Conservation (phyloP, 1,284 basidiomycete species). For the Malassezia vespertilionis region DNA sequence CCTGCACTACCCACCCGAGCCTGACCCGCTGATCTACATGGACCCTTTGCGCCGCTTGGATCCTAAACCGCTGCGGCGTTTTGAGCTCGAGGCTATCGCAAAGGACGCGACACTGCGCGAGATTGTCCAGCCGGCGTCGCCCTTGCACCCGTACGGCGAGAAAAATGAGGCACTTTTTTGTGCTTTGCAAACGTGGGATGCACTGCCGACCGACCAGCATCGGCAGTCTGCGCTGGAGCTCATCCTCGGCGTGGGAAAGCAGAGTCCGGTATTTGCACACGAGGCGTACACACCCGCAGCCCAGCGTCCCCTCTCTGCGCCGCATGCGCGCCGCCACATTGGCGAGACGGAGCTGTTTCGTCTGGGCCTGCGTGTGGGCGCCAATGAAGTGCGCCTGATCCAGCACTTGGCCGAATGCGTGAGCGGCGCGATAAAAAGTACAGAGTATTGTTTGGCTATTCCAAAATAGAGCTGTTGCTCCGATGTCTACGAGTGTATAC, state of each 20-base stretch:
- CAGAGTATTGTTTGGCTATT: constrained; percentile 12
- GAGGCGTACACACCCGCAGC: constrained; percentile 15
- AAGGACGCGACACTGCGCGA: constrained; percentile 28
- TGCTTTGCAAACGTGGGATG: constrained; percentile 34
- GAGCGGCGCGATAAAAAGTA: constrained; percentile 13
- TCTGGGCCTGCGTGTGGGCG: constrained; percentile 36
- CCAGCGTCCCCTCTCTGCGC: constrained; percentile 5
- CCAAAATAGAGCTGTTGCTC: too few species aligned
- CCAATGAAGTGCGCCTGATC: constrained; percentile 30
- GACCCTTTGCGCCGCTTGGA: constrained; percentile 42
- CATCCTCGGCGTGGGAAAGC: constrained; percentile 36
- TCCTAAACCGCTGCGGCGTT: constrained; percentile 34
- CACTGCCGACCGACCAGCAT: constrained; percentile 34
- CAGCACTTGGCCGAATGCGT: constrained; percentile 36
- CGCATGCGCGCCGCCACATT: constrained; percentile 19
- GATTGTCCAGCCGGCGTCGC: constrained; percentile 24
- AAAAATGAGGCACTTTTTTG: constrained; percentile 23
- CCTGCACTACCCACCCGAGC: constrained; percentile 38
- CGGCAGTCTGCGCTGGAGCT: constrained; percentile 41
- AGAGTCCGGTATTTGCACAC: constrained; percentile 19
- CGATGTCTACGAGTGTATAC: neutral
- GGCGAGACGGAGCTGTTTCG: constrained; percentile 43
- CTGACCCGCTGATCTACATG: constrained; percentile 41
- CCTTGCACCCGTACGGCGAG: constrained; percentile 24
- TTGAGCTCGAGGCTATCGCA: constrained; percentile 31